These are phyloP conservation scores for Pelargonium citronellum DNA, from an alignment of 441 rosid genomes.

Conservation along the genomic window DNA sequence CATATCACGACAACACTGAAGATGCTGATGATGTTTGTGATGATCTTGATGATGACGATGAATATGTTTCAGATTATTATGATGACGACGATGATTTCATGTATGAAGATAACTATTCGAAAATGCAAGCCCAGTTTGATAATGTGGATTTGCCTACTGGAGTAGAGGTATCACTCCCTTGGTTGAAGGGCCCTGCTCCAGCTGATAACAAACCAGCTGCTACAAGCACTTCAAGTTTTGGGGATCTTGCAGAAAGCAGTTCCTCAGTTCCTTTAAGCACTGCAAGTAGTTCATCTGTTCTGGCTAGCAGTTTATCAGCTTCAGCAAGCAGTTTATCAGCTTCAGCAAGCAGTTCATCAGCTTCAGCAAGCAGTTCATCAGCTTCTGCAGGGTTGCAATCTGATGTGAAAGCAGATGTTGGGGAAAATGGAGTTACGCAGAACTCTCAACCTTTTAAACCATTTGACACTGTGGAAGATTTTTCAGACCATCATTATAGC, in stretches of 20 bases:
- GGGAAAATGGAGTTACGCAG: constrained; percentile 18
- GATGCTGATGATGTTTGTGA: constrained; percentile 19
- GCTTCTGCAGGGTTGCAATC: constrained; percentile 24
- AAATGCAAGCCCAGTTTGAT: constrained; percentile 44
- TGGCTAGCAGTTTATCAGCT: constrained; percentile 5
- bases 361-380: constrained; percentile 26
- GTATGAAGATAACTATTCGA: constrained; percentile 33
- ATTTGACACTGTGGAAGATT: constrained; percentile 50
- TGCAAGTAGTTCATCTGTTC: constrained; percentile 4
- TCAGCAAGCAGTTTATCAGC: constrained; percentile 9
- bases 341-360: not conserved
- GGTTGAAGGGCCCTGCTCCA: constrained; percentile 35
- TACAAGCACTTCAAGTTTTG: constrained; percentile 16
- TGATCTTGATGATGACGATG: constrained; percentile 16
- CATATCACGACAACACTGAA: constrained; percentile 23
- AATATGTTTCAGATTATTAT: constrained; percentile 8
- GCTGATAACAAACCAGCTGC: constrained; percentile 15
- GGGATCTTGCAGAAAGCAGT: constrained; percentile 14
- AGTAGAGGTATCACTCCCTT: constrained; percentile 43
- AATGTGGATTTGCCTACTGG: constrained; percentile 55
- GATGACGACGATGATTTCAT: constrained; percentile 9
- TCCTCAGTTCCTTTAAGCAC: constrained; percentile 15
- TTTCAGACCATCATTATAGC: constrained; percentile 47
- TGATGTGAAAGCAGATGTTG: constrained; percentile 23
- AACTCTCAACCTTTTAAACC: constrained; percentile 32